Evolutionary conservation across 225 moss, liverwort and hornwort genomes (phyloP).

Genomic region (Neckera pumila): DNA sequence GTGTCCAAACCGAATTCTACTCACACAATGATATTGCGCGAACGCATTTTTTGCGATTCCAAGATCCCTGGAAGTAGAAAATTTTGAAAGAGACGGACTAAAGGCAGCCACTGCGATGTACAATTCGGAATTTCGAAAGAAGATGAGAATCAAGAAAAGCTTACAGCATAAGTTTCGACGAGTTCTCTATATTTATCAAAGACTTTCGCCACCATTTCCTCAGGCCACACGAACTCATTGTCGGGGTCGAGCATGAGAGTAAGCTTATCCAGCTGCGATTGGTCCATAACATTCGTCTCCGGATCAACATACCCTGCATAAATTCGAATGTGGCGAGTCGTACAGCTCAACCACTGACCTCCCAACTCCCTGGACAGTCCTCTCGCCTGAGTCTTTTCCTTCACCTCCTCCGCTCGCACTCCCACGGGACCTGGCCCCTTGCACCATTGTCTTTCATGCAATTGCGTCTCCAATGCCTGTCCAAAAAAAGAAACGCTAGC

Average conservation of each 20-base stretch:
- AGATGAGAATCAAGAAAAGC: background rate
- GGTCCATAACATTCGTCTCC: conserved; percentile 60
- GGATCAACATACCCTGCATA: conserved; percentile 77
- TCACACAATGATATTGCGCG: background rate
- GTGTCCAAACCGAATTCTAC: background rate
- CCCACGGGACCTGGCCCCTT: conserved; percentile 1
- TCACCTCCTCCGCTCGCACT: conserved; percentile 34
- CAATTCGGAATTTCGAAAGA: background rate
- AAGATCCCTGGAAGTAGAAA: background rate
- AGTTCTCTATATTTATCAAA: conserved; percentile 65
- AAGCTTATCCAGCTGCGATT: conserved; percentile 82
- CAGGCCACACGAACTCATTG: conserved; percentile 88
- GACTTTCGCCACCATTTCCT: conserved; percentile 62
- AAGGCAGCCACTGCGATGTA: background rate
- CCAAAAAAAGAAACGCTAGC: background rate
- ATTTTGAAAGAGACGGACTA: background rate
- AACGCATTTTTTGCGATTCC: background rate
- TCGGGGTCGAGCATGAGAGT: conserved; percentile 95
- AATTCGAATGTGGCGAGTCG: conserved; percentile 85
- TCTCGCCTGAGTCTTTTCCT: conserved; percentile 29
- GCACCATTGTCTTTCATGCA: background rate
- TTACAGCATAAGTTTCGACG: conserved; percentile 69
- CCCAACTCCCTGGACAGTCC: conserved; percentile 62
- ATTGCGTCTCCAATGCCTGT: conserved; percentile 11
- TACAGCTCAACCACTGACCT: conserved; percentile 89